Evolutionary conservation across 1,284 basidiomycete genomes (phyloP), one percentile per base, ranked within the genome.

Genomic region (Anthracocystis walkeri): DNA sequence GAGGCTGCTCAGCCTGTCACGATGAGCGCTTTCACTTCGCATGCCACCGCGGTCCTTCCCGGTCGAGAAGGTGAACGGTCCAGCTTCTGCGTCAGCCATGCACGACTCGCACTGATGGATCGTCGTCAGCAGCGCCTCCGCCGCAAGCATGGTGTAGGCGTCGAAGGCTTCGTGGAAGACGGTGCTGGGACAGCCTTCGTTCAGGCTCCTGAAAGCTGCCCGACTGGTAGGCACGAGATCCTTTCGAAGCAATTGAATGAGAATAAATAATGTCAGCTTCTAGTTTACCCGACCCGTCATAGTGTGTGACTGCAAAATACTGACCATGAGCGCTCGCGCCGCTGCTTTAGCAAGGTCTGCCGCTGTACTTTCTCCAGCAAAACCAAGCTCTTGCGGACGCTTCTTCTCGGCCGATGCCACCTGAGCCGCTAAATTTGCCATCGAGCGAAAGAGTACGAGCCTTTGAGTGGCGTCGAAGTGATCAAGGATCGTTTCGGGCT

Each of bases 61-160:
- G 3, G 10, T 38, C 35, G 35, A 38, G 12, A 38, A 38, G 14
- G 35, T 38, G 35, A 16, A 14, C 14, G 35, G 35, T 38, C 35
- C 35, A 14, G 35, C 35, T 38, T 38, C 16, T 6, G 35, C 35
- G 35, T 38, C 35, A 14, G 35, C 14, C 33, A 50, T 44, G 14
- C 48, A 65, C 4, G 44, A 20, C n/a, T 52, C 45, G 42, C 59
- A 64, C 2, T 50, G 40, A 16, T 66, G 35, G 21, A 65, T 48
- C 1, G 56, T 56, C 2, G 41, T 35, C 6, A 74, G 52, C 8
- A 74, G 62, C 2, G 71, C 71, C n/a, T 74, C 65, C 8, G 50
- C 58, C 6, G 60, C 52, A 0, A 72, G 53, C 21, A 72, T 53
- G 1, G 20, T 27, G 29, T 62, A 71, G 4, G 63, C 55, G 0